A percentile compares a stretch with the other conserved stretches of the same genome.
These are phyloP conservation scores for Thielaviopsis ethacetica DNA, from an alignment of 2,329 filamentous ascomycete genomes.

Conservation along the genomic window DNA sequence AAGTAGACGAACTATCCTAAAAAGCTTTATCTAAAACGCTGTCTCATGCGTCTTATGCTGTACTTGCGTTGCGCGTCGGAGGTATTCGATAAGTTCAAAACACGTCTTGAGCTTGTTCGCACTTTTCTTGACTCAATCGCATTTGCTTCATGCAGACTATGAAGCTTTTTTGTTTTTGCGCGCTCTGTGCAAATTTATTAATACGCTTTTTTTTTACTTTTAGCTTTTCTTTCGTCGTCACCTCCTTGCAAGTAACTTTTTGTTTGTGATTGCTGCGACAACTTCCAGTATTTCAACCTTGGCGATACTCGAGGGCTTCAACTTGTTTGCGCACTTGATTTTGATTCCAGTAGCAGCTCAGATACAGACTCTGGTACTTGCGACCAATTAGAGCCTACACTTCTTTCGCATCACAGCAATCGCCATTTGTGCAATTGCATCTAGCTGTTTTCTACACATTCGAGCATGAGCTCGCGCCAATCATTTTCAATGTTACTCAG, in stretches of 20 bases:
- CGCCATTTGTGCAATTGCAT: not conserved
- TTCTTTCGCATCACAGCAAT: not conserved
- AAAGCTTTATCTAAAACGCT: not conserved
- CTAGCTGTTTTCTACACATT: not conserved
- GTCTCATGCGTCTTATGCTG: not conserved
- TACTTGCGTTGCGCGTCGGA: not conserved
- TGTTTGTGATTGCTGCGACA: not conserved
- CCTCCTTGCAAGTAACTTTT: not conserved
- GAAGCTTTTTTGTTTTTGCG: not conserved
- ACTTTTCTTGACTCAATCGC: not conserved
- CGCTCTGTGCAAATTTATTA: not conserved
- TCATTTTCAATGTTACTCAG: slow-evolving; percentile 45
- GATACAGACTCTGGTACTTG: not conserved
- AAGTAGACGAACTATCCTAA: not conserved
- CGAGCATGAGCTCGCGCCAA: slow-evolving; percentile 23
- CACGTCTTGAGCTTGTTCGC: not conserved
- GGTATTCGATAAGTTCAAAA: not conserved
- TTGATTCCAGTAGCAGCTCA: not conserved
- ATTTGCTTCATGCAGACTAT: not conserved
- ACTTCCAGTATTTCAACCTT: not conserved
- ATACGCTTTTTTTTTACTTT: not conserved
- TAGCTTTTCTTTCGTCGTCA: not conserved
- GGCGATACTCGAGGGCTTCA: not conserved
- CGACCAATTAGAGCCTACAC: not conserved
- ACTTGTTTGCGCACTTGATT: not conserved